These are phyloP conservation scores for Entamoeba histolytica DNA, from an alignment of 208 protist genomes.

Conservation along the genomic window DNA sequence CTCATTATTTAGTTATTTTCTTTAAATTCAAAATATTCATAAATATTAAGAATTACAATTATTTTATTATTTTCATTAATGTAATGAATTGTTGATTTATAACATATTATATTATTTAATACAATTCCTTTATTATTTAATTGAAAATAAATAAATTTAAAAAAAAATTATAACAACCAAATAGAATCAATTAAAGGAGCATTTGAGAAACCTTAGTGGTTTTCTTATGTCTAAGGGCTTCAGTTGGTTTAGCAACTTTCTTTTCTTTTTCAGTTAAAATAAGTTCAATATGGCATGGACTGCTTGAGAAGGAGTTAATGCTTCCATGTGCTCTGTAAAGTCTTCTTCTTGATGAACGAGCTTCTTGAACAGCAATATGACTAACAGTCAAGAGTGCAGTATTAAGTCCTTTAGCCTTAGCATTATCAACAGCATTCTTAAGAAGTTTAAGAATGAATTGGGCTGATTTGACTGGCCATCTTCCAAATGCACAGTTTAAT, in stretches of 20 bases:
- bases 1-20: no score
- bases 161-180: no score
- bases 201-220: not conserved
- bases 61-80: no score
- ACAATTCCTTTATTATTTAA: no score
- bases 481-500: constrained; percentile 32
- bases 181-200: not conserved
- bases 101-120: no score
- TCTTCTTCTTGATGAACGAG: constrained; percentile 47
- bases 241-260: not conserved
- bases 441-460: constrained; percentile 51
- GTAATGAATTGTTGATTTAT: no score
- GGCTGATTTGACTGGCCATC: constrained; percentile 58
- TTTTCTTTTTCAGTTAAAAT: not conserved
- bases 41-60: no score
- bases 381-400: constrained; percentile 42
- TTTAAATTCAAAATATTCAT: no score
- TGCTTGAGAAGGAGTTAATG: constrained; percentile 35
- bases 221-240: not conserved
- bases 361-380: constrained; percentile 60
- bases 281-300: constrained; percentile 4
- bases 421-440: constrained; percentile 57
- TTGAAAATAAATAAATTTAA: no score
- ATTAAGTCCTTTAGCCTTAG: constrained; percentile 51
- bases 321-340: constrained; percentile 69